Evolutionary conservation across 2,329 filamentous ascomycete genomes (phyloP), one percentile per base, ranked within the genome.

Genomic region (Botrytis elliptica): DNA sequence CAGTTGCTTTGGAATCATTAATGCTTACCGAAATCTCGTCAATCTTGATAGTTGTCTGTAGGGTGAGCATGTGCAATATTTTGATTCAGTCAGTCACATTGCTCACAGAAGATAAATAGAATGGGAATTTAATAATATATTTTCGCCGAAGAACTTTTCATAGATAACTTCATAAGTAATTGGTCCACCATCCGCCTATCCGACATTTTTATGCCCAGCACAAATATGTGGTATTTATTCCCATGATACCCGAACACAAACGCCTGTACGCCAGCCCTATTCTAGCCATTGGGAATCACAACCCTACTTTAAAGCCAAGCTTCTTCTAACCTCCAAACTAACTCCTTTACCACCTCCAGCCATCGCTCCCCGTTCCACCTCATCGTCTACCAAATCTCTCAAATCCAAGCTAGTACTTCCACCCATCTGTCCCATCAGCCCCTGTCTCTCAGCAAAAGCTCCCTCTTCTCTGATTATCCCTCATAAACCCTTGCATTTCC

Each of bases 301-400:
- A 62, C 5, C 1, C 5, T 42, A 68, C 8, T 10, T 55, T 36
- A 33, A 29, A 8, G 16, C 9, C 16, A 68, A 16, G 36, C 49
- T 42, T 25, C 36, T 57, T 9, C 25, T 68, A 16, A 52, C 10
- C 18, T 38, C 44, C 14, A 20, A 40, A 9, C 44, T 38, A 67
- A 55, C 14, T 9, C 65, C 46, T 25, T 55, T 55, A 40, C 65
- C 25, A 68, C 36, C 12, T 5, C 65, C 65, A 7, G 18, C 36
- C 25, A 84, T 33, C 9, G 2, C 18, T 16, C 25, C 65, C 75
- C 87, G 63, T 88, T 68, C 65, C 16, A 40, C 46, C 49, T 57
- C 65, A 68, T 42, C 65, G 57, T 68, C 65, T 16, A 46, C 42
- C 63, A 67, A 29, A 29, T 55, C 46, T n/a, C 65, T 55, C 65